Evolutionary conservation across 805 yeast genomes (phyloP), one percentile per base, ranked within the genome.

Genomic region (Lipomyces yamanashiensis): DNA sequence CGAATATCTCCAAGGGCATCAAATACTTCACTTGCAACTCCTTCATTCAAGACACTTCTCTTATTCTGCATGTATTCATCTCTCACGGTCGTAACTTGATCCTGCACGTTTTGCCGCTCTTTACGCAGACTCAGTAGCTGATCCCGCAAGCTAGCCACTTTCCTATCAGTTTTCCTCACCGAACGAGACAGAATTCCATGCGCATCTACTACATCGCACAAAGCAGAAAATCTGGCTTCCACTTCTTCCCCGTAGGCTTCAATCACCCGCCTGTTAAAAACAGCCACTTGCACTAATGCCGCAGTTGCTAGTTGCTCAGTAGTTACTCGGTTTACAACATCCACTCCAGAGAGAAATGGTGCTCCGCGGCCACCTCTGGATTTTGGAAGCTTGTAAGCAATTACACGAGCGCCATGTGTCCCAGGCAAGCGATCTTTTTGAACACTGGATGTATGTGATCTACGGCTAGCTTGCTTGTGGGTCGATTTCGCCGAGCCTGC

Each of bases 141-240:
- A n/a, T 58, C 56, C 5, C 64, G 57, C 33, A 65, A 17, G 10
- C 23, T 41, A 7, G 8, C 21, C 21, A 58, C 45, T 23, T 52
- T 57, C 23, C 55, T 21, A 10, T 40, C 43, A 13, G 61, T 59
- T 17, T 61, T 66, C 36, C 49, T 10, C 8, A 48, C 39, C 7
- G 62, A 51, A 6, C 58, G 61, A 37, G 23, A 21, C 17, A 63
- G 23, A 5, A 51, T 54, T 1, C 53, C 58, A n/a, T 64, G 43
- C 9, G 67, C 53, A n/a, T 64, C 56, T n/a, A 62, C 62, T 13
- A 52, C 64, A 45, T 66, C 70, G 43, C 62, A 55, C 54, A 66
- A 41, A 19, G 53, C 61, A 28, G 50, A 15, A 23, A 66, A 45
- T 37, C 67, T 62, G 4, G 44, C 37, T 21, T 62, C 64, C n/a